A percentile compares a stretch with the other conserved stretches of the same genome.
phyloP scores from a whole-genome alignment of 768 basidiomycete species.

The Suillus paluster region DNA sequence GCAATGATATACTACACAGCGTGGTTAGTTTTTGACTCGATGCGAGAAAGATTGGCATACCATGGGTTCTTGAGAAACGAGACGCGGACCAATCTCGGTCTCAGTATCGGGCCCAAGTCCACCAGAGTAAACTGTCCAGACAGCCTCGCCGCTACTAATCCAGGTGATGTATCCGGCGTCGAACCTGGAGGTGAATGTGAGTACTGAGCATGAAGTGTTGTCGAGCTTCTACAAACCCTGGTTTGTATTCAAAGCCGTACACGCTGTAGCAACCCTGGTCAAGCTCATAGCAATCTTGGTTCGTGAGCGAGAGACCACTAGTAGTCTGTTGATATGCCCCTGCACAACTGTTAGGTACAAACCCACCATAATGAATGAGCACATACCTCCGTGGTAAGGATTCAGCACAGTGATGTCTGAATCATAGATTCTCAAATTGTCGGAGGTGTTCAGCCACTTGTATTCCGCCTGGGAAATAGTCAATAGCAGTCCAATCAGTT shows the following conservation, averaged over 20 bases:
- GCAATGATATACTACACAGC: slow-evolving; percentile 63
- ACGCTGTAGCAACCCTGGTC: slow-evolving; percentile 45
- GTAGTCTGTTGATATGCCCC: slow-evolving; percentile 47
- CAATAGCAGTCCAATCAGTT: background rate
- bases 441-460: slow-evolving; percentile 40
- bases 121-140: slow-evolving; percentile 59
- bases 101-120: slow-evolving; percentile 55
- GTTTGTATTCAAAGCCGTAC: slow-evolving; percentile 60
- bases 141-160: slow-evolving; percentile 58
- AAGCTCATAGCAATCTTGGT: slow-evolving; percentile 51
- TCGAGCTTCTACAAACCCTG: slow-evolving; percentile 29
- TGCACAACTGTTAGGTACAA: background rate
- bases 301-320: slow-evolving; percentile 38
- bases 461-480: slow-evolving; percentile 45
- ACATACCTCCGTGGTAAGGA: slow-evolving; percentile 48
- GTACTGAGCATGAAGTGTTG: background rate
- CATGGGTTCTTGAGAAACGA: slow-evolving; percentile 75
- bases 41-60: slow-evolving; percentile 34
- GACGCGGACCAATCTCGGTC: slow-evolving; percentile 59
- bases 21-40: background rate
- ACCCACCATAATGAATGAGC: slow-evolving; percentile 31
- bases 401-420: slow-evolving; percentile 42
- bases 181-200: slow-evolving; percentile 36
- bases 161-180: slow-evolving; percentile 68
- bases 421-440: slow-evolving; percentile 42